Evolutionary conservation across 768 basidiomycete genomes (phyloP), one percentile per base, ranked within the genome.

Genomic region (Podaxis mareebaensis): DNA sequence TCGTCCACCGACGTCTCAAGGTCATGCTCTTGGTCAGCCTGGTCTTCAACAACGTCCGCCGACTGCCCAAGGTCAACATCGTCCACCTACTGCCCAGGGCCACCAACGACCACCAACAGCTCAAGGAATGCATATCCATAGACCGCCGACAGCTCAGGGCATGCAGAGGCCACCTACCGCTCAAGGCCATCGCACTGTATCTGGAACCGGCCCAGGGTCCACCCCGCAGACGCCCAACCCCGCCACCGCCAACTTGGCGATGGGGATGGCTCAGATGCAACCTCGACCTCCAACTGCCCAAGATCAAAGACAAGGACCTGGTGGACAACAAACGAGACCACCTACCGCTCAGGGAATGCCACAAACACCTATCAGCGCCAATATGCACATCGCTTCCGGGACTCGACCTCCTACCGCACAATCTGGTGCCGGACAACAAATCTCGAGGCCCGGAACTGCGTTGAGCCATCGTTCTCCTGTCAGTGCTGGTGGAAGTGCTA

Each of bases 321-420:
- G 61, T 22, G 53, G 53, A 36, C 61, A 55, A 36, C 61, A 62
- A 36, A 15, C 53, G 11, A 63, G 72, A 4, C 72, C 72, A n/a
- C 60, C 72, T 7, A 73, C 72, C 1, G 70, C 67, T 5, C 67
- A 65, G 52, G 68, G 60, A 53, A 64, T 66, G 58, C 61, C 44
- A 12, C 60, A 61, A n/a, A 61, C 52, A 22, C 60, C 60, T 13
- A 55, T n/a, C 8, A 53, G 39, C 22, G 30, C 46, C 38, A 61
- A 42, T 22, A n/a, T 40, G 3, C 59, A 60, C 24, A 24, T 20
- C 36, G 40, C 28, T 3, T 42, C 61, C n/a, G 53, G 61, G 39
- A 38, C 40, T 39, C 53, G 61, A 12, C 61, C 61, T 10, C 33
- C 53, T 11, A 62, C 42, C 20, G 20, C 53, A n/a, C 61, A 62